Conservation (phyloP, 2,329 filamentous ascomycete genomes). For the Alternaria longipes region DNA sequence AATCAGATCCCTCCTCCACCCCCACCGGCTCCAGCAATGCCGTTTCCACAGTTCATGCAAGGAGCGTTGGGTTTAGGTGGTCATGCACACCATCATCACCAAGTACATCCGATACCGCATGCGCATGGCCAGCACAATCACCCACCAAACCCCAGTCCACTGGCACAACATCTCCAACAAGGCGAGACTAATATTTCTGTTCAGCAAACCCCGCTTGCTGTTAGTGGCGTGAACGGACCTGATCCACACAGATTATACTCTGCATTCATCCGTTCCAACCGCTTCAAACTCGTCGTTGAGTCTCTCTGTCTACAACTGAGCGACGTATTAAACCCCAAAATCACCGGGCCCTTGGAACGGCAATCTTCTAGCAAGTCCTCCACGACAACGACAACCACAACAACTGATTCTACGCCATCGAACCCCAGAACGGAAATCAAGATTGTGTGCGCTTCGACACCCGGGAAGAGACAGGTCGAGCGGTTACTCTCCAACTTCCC, state of each 20-base stretch:
- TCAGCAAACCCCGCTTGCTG: neutral
- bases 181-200: neutral
- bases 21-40: slow-evolving; percentile 31
- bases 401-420: neutral
- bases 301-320: slow-evolving; percentile 46
- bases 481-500: slow-evolving; percentile 62
- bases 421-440: slow-evolving; percentile 36
- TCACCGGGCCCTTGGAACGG: neutral
- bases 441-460: slow-evolving; percentile 48
- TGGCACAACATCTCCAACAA: slow-evolving; percentile 25
- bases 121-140: slow-evolving; percentile 22
- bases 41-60: slow-evolving; percentile 36
- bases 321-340: slow-evolving; percentile 27
- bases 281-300: slow-evolving; percentile 49
- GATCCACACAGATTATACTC: slow-evolving; percentile 31
- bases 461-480: slow-evolving; percentile 55
- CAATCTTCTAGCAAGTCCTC: neutral
- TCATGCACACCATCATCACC: slow-evolving; percentile 9
- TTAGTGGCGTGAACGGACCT: neutral
- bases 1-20: slow-evolving; percentile 24
- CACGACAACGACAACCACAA: neutral
- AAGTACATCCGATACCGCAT: slow-evolving; percentile 12
- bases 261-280: slow-evolving; percentile 48
- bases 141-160: slow-evolving; percentile 20
- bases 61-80: slow-evolving; percentile 9